Evolutionary conservation across 2,329 filamentous ascomycete genomes (phyloP).

Genomic region (Penicillium sp.): DNA sequence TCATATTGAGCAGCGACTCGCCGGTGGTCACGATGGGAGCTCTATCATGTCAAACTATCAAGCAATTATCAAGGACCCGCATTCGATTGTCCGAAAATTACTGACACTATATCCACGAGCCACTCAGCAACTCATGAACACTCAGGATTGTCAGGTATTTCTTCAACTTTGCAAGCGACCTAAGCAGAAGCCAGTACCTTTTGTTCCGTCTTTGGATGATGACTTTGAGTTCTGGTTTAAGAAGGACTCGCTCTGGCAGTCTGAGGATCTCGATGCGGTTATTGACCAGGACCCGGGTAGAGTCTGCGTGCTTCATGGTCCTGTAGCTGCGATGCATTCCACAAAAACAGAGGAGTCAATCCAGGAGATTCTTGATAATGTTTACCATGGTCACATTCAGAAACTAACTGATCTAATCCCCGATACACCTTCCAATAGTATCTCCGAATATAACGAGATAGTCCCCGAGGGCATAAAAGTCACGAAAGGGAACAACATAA

Average conservation of each 20-base stretch:
- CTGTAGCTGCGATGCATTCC: constrained; percentile 86
- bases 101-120: no score
- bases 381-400: constrained; percentile 80
- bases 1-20: constrained; percentile 84
- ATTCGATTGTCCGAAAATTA: no score
- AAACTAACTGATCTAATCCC: neutral
- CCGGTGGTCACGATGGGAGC: neutral
- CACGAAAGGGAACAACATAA: no score
- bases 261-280: constrained; percentile 91
- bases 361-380: constrained; percentile 85
- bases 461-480: neutral
- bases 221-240: constrained; percentile 99
- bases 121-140: constrained; percentile 77
- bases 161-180: constrained; percentile 84
- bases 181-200: constrained; percentile 92
- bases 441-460: no score
- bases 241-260: constrained; percentile 99
- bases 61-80: no score
- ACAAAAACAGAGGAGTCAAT: constrained; percentile 88
- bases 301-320: constrained; percentile 95
- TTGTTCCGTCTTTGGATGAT: constrained; percentile 87
- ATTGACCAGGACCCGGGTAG: constrained; percentile 93
- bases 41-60: no score
- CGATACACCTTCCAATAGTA: no score
- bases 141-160: constrained; percentile 97